Percentiles rank a stretch among this genome's conserved stretches.
Evolutionary conservation across 2,329 filamentous ascomycete species (phyloP).

Genomic region (Hypoxylon sp.): DNA sequence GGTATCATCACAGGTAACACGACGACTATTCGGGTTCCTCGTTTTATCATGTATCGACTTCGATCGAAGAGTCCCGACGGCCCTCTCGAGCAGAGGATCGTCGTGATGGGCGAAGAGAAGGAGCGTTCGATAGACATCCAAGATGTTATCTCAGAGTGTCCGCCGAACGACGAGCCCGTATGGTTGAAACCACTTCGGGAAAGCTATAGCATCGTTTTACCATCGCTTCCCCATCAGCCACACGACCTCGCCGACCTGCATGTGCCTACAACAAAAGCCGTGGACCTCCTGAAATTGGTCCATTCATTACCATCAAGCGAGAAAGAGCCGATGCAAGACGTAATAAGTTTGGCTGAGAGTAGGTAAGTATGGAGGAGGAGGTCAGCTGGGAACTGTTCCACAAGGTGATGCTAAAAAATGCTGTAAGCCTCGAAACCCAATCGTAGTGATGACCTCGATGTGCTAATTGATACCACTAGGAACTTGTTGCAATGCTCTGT

Average conservation of each 20-base stretch:
- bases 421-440: conserved; percentile 11
- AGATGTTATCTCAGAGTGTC: conserved; percentile 27
- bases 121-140: conserved; percentile 33
- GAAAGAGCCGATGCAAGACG: neutral
- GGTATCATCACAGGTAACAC: neutral
- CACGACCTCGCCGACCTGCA: conserved; percentile 20
- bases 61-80: neutral
- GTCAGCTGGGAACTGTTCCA: conserved; percentile 26
- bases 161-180: conserved; percentile 10
- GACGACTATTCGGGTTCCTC: conserved; percentile 26
- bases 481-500: conserved; percentile 10
- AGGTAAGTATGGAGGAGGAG: neutral
- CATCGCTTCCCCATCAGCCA: conserved; percentile 19
- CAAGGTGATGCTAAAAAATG: conserved; percentile 5
- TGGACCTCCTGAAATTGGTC: conserved; percentile 12
- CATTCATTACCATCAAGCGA: neutral
- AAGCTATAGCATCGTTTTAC: conserved; percentile 23
- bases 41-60: conserved; percentile 8
- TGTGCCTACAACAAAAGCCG: conserved; percentile 16
- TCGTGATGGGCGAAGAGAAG: conserved; percentile 24
- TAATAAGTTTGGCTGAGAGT: conserved; percentile 6
- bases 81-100: conserved; percentile 11
- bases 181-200: conserved; percentile 23
- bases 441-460: neutral
- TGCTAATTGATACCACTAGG: conserved; percentile 18